These are phyloP conservation scores for Isatis tinctoria DNA, from an alignment of 345 rosid species.

Conservation along the genomic window DNA sequence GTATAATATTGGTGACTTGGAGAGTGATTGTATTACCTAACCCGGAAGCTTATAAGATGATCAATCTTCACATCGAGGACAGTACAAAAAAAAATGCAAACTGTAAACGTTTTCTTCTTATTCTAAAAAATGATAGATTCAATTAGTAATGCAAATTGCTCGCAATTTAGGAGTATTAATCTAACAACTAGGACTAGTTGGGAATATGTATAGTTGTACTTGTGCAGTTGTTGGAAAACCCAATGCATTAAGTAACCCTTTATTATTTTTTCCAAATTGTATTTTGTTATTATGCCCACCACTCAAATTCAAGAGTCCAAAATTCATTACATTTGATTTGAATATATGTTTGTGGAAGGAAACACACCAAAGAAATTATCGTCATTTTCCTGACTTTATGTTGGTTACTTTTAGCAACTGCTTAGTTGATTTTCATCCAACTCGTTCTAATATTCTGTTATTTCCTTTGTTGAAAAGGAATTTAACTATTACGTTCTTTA, in stretches of 20 bases:
- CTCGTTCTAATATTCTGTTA: not conserved
- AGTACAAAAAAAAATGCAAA: conserved; percentile 2
- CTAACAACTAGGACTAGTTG: conserved; percentile 30
- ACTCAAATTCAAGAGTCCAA: conserved; percentile 20
- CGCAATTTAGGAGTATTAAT: conserved; percentile 17
- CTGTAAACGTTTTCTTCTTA: conserved; percentile 1
- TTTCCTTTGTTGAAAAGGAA: conserved; percentile 22
- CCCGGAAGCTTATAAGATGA: conserved; percentile 3
- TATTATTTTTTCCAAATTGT: conserved; percentile 21
- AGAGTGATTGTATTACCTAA: conserved; percentile 21
- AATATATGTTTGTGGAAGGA: conserved; percentile 23
- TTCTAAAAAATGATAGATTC: conserved; percentile 7
- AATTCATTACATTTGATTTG: conserved; percentile 20
- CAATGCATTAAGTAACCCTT: conserved; percentile 28
- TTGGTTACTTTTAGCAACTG: conserved; percentile 18
- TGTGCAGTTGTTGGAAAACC: conserved; percentile 28
- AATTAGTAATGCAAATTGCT: conserved; percentile 21
- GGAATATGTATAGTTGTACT: conserved; percentile 22
- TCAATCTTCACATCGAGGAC: conserved; percentile 22
- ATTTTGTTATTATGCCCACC: conserved; percentile 30
- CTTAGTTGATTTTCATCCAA: conserved; percentile 11
- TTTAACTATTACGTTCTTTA: conserved; percentile 8
- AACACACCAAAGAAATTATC: not conserved
- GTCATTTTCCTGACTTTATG: not conserved
- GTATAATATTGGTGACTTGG: not conserved